These are phyloP conservation scores for Immersiporthe knoxdaviesiana DNA, from an alignment of 2,329 filamentous ascomycete species.

Conservation along the genomic window DNA sequence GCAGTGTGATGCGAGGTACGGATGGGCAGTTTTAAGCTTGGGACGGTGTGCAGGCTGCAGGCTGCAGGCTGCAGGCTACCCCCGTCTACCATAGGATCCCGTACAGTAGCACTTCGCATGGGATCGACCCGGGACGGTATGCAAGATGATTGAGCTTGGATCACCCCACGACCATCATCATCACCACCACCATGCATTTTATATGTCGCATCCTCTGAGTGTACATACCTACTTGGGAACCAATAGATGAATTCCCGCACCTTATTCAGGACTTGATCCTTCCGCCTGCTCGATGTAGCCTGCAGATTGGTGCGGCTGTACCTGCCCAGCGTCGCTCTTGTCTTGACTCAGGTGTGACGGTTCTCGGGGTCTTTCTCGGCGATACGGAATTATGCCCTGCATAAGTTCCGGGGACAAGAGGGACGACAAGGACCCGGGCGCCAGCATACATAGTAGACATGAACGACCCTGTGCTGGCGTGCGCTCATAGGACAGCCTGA, in stretches of 20 bases:
- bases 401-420: not conserved
- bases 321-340: not conserved
- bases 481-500: not conserved
- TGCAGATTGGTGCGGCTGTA: not conserved
- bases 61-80: too few relatives aligned
- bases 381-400: not conserved
- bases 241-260: not conserved
- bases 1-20: slow-evolving; percentile 4
- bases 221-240: not conserved
- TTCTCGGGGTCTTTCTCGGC: slow-evolving; percentile 10
- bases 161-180: not conserved
- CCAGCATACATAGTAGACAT: not conserved
- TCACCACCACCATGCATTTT: not conserved
- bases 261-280: not conserved
- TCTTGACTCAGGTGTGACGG: not conserved
- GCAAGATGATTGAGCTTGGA: not conserved
- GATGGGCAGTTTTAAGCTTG: not conserved
- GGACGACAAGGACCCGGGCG: not conserved
- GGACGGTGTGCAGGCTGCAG: not conserved
- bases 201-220: not conserved
- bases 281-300: not conserved
- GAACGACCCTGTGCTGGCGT: not conserved
- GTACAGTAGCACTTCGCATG: too few relatives aligned
- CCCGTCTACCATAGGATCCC: not conserved
- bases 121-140: not conserved